Base-by-base conservation (phyloP, 1,139 yeast species). In the Pichia kudriavzevii region DNA sequence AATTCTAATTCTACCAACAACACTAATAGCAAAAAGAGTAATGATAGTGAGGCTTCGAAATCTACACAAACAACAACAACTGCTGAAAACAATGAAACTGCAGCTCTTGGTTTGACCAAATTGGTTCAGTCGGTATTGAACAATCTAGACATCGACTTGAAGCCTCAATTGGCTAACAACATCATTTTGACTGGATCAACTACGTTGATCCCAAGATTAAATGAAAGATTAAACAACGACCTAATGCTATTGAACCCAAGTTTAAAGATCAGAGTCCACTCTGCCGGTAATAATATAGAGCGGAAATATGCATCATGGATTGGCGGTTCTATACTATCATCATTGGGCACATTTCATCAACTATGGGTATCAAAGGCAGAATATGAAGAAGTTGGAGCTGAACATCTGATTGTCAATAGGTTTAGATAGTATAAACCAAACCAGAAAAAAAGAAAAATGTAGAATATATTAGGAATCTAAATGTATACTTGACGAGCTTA, bases 321-420 rank as follows among this genome's bases (percentile, higher is more conserved):
- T 37, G 99, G 99, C 28, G 97, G 96, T 7, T 79, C 94, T 46
- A 93, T 91, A 26, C 66, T 91, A 40, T 80, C 95, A 4, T 81
- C 95, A 37, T 67, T 91, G 51, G 98, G 98, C 19, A 87, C 96
- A 2, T 91, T 91, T 67, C 98, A 91, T 58, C 98, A 91, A 60
- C 66, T 83, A 63, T 91, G 98, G 97, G 95, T 91, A 4, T 83
- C 93, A 30, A 81, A 79, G 56, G 76, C 75, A 48, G 98, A 91
- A 59, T 85, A 82, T 51, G 85, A 85, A 44, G 98, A 91, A 56
- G 91, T 80, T 19, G 98, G 98, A 8, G 74, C 79, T 8, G 93
- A 83, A 38, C 75, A 87, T 56, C 69, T 88, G 30, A 66, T 81
- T 45, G 69, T 70, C 42, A 85, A 78, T 53, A 69, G 93, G 61